Evolutionary conservation across 768 basidiomycete genomes (phyloP).

Genomic region (Thelephora ganbajun): DNA sequence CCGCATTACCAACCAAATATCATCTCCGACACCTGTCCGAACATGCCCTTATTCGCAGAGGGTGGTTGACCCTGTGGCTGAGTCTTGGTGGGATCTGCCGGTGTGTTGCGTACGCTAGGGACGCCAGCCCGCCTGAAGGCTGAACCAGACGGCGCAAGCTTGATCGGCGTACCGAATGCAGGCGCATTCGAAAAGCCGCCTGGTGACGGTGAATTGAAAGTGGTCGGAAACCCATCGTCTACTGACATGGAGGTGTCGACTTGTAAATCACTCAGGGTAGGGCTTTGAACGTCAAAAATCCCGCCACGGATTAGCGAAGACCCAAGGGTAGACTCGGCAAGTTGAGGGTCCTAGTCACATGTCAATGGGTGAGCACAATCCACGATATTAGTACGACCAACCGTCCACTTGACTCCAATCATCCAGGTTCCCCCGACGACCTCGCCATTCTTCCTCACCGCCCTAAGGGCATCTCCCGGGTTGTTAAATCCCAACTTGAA

Average conservation of each 20-base stretch:
- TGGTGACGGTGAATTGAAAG: not conserved
- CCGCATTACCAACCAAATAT: constrained; percentile 64
- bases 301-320: constrained; percentile 12
- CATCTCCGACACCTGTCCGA: constrained; percentile 67
- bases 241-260: constrained; percentile 7
- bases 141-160: constrained; percentile 55
- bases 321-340: constrained; percentile 40
- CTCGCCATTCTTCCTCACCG: constrained; percentile 75
- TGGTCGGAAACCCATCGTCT: constrained; percentile 14
- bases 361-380: not conserved
- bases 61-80: constrained; percentile 11
- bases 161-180: constrained; percentile 55
- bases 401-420: constrained; percentile 81
- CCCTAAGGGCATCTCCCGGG: constrained; percentile 60
- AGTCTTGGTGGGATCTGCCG: constrained; percentile 13
- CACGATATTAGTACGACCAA: constrained; percentile 26
- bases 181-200: constrained; percentile 18
- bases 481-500: constrained; percentile 68
- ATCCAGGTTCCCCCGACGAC: constrained; percentile 63
- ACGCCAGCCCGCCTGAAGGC: constrained; percentile 47
- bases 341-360: constrained; percentile 37
- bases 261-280: not conserved
- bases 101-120: constrained; percentile 16
- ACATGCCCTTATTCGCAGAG: constrained; percentile 38
- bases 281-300: constrained; percentile 9